A percentile compares a stretch with the other conserved stretches of the same genome.
phyloP scores from a whole-genome alignment of 176 grass and related monocot genomes.

The Hordeum marinum region DNA sequence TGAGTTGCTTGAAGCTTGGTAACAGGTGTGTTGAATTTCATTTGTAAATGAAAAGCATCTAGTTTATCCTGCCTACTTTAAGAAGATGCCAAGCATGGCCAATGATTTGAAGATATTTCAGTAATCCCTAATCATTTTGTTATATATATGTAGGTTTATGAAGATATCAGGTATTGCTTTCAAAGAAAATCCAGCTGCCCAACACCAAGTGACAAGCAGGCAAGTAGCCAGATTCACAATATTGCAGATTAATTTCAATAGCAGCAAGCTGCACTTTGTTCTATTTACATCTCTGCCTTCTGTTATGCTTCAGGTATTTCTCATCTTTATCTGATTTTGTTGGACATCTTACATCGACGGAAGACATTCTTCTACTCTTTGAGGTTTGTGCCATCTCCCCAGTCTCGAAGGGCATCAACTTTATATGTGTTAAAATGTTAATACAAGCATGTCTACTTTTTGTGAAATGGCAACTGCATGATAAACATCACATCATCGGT shows the following conservation, averaged over 20 bases:
- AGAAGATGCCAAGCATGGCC: background rate
- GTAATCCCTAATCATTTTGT: background rate
- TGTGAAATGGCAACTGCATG: conserved; percentile 2
- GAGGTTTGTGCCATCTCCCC: conserved; percentile 43
- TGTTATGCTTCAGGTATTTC: conserved; percentile 41
- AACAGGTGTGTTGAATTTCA: conserved; percentile 43
- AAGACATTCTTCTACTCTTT: conserved; percentile 43
- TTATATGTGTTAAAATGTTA: background rate
- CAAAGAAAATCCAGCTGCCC: conserved; percentile 39
- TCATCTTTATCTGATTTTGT: conserved; percentile 31
- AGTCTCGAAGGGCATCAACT: background rate
- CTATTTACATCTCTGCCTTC: conserved; percentile 20
- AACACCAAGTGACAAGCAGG: conserved; percentile 38
- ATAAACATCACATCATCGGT: background rate
- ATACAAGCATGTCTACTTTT: background rate
- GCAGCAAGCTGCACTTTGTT: background rate
- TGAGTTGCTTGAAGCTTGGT: conserved; percentile 43
- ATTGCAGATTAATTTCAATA: conserved; percentile 7
- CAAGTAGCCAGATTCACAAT: conserved; percentile 8
- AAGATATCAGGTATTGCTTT: conserved; percentile 29
- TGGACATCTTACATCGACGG: conserved; percentile 15
- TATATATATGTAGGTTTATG: conserved; percentile 51
- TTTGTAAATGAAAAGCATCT: background rate
- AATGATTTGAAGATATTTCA: conserved; percentile 13
- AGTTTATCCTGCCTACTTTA: background rate